These are phyloP conservation scores for Ambrosia hybrid DNA, from an alignment of 140 eudicot genomes.

Conservation along the genomic window DNA sequence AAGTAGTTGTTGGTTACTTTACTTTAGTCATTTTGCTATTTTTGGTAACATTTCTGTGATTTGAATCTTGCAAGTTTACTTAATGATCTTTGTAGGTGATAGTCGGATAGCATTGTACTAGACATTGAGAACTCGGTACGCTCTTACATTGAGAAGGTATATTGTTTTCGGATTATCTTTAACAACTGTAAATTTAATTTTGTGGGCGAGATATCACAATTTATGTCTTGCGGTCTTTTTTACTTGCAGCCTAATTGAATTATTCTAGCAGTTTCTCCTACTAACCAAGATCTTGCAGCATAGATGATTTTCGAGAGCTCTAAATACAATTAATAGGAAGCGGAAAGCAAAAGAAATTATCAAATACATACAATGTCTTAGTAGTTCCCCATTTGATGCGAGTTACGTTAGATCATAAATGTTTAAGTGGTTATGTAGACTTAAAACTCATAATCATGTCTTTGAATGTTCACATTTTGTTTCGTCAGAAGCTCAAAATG, in stretches of 20 bases:
- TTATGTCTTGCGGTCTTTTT: neutral
- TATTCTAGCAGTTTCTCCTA: constrained; percentile 52
- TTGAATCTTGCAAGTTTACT: neutral
- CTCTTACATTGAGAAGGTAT: constrained; percentile 41
- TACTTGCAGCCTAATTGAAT: constrained; percentile 47
- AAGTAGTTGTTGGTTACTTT: constrained; percentile 52
- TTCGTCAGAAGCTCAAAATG: no score
- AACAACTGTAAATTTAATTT: neutral
- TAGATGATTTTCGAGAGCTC: no score
- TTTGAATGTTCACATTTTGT: no score
- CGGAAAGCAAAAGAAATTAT: no score
- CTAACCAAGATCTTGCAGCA: constrained; percentile 31
- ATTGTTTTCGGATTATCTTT: neutral
- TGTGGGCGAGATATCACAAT: neutral
- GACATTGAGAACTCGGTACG: constrained; percentile 50
- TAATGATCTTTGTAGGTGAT: constrained; percentile 36
- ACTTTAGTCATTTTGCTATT: constrained; percentile 9
- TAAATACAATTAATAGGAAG: no score
- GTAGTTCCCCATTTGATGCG: no score
- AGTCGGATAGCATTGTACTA: constrained; percentile 43
- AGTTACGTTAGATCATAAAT: no score
- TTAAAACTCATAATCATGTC: no score
- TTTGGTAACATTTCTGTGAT: neutral
- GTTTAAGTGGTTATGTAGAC: no score
- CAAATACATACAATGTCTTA: no score